phyloP scores from a whole-genome alignment of 371 early-diverging fungal genomes.

The Sporodiniella umbellata region DNA sequence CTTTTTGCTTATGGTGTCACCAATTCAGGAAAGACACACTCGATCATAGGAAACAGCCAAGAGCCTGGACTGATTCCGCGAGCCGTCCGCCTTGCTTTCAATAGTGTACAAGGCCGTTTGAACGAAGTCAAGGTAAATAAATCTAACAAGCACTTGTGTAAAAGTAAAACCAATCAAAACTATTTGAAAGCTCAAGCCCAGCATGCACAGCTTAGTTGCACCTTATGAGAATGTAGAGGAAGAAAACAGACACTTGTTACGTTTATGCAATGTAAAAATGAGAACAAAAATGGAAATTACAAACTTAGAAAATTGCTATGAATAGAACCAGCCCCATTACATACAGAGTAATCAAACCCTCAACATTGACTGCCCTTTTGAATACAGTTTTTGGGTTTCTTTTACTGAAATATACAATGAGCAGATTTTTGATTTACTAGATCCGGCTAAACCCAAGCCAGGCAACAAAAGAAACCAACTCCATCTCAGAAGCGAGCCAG shows the following conservation, averaged over 20 bases:
- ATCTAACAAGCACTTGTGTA: not conserved
- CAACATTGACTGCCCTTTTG: slow-evolving; percentile 46
- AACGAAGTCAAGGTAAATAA: slow-evolving; percentile 32
- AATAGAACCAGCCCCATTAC: too few species aligned
- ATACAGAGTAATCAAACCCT: slow-evolving; percentile 5
- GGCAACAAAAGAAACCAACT: slow-evolving; percentile 41
- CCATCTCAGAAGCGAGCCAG: slow-evolving; percentile 53
- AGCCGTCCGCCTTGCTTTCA: slow-evolving; percentile 58
- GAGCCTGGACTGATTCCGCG: slow-evolving; percentile 63
- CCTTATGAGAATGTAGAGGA: slow-evolving; percentile 27
- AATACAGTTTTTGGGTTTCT: slow-evolving; percentile 71
- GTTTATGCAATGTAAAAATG: not conserved
- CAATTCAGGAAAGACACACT: slow-evolving; percentile 81
- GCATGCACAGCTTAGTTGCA: slow-evolving; percentile 45
- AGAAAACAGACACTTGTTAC: slow-evolving; percentile 30
- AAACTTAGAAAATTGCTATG: not conserved
- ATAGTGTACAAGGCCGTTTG: slow-evolving; percentile 31
- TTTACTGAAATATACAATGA: slow-evolving; percentile 86
- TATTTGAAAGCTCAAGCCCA: slow-evolving; percentile 29
- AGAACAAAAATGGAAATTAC: not conserved
- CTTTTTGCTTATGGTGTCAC: slow-evolving; percentile 79
- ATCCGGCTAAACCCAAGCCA: slow-evolving; percentile 30
- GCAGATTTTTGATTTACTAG: slow-evolving; percentile 76
- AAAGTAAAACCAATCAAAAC: too few species aligned
- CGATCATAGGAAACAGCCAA: slow-evolving; percentile 56